Evolutionary conservation across 805 yeast genomes (phyloP), one percentile per base, ranked within the genome.

Genomic region (Lachancea sp.): DNA sequence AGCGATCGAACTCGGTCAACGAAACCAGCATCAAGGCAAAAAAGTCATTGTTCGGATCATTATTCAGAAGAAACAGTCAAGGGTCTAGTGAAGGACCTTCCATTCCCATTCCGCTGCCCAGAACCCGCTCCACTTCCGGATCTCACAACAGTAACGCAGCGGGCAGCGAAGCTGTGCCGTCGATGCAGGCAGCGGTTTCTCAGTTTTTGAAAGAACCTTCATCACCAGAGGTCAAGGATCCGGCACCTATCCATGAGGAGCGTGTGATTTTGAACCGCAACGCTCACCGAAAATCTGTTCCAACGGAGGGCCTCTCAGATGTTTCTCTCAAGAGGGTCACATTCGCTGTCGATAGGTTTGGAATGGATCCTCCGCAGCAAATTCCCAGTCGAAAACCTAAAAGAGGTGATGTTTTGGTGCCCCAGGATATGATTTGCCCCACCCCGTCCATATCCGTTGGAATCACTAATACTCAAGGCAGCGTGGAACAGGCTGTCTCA

Each of bases 311-410:
- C 20, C 36, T 55, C 28, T 40, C 51, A 8, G 55, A 55, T 5
- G 48, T 67, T 1, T 56, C 55, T 16, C 64, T 84, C 56, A 71
- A 75, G 47, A 68, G 89, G 45, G 95, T 87, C 4, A 72, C 78
- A 0, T 89, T 89, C 61, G 87, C 92, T 0, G 70, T 86, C 4
- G 83, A 83, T 37, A 77, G 80, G 38, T 74, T 87, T 45, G 71
- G 70, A 0, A 70, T 69, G 46, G 96, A 89, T 60, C 97, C 97
- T 2, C 95, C 96, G 1, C 97, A 89, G 55, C 96, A 88, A 57
- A 83, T 89, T 45, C 97, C 97, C 2, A 83, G 95, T 1, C 67
- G 95, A 54, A 73, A 71, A 45, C 96, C 97, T 5, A 70, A 80
- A 48, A 71, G 73, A 50, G 96, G 97, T 6, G 82, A 86, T 54